A percentile compares a stretch with the other conserved stretches of the same genome.
phyloP scores from a whole-genome alignment of 208 protist genomes.

The Acanthamoeba culbertsoni region DNA sequence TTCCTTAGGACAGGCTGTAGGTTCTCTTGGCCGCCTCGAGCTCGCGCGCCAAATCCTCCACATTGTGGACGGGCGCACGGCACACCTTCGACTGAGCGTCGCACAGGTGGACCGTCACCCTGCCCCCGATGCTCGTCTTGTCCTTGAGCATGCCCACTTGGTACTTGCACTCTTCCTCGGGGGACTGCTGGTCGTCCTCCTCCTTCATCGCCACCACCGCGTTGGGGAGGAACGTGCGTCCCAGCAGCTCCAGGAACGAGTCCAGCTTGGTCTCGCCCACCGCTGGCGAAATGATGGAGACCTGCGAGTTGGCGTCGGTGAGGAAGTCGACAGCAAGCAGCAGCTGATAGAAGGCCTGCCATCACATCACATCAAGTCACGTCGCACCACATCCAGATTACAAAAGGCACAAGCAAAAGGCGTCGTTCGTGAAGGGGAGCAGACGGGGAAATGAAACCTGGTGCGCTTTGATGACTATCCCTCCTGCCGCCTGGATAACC shows the following conservation, averaged over 20 bases:
- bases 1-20: neutral
- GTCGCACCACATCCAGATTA: too few species aligned
- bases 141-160: neutral
- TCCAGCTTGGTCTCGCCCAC: neutral
- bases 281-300: neutral
- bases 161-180: neutral
- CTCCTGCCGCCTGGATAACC: neutral
- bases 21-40: neutral
- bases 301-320: neutral
- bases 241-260: neutral
- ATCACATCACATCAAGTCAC: too few species aligned
- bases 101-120: neutral
- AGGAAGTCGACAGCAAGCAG: conserved; percentile 30
- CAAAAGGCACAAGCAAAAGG: too few species aligned
- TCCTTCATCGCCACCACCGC: neutral
- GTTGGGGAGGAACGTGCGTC: neutral
- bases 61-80: neutral
- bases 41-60: neutral
- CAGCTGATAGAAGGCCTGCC: too few species aligned
- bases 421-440: too few species aligned
- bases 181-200: neutral
- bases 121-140: neutral
- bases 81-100: neutral
- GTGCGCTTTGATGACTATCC: neutral
- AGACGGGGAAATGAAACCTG: neutral